Percentiles rank a stretch among this genome's conserved stretches.
Evolutionary conservation across 2,329 filamentous ascomycete genomes (phyloP).

Genomic region (Diaporthe sp.): DNA sequence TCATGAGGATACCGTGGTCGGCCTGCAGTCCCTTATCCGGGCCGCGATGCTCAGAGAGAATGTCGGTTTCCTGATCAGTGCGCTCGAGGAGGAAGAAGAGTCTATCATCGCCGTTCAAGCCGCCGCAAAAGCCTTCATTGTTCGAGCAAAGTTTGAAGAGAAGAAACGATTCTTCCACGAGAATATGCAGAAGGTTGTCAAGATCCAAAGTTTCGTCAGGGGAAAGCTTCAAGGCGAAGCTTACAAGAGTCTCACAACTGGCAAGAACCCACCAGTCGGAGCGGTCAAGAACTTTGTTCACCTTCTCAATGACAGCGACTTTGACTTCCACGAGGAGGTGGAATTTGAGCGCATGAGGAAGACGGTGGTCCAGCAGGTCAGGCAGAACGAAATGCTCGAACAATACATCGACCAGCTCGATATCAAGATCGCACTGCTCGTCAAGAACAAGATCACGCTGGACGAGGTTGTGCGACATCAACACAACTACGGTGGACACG

Average conservation of each 20-base stretch:
- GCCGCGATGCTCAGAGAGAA: conserved; percentile 84
- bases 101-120: conserved; percentile 82
- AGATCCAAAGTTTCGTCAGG: conserved; percentile 96
- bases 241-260: conserved; percentile 95
- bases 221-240: conserved; percentile 97
- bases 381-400: conserved; percentile 96
- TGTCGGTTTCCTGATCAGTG: conserved; percentile 79
- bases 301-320: conserved; percentile 96
- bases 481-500: conserved; percentile 92
- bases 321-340: conserved; percentile 98
- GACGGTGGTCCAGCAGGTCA: conserved; percentile 96
- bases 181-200: conserved; percentile 99
- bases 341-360: conserved; percentile 96
- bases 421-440: conserved; percentile 97
- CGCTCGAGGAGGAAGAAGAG: conserved; percentile 89
- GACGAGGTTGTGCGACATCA: conserved; percentile 98
- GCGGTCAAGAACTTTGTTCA: conserved; percentile 99
- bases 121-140: conserved; percentile 78
- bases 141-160: conserved; percentile 83
- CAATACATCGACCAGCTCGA: conserved; percentile 99
- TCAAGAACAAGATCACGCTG: conserved; percentile 99
- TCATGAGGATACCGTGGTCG: conserved; percentile 75
- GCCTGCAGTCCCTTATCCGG: conserved; percentile 82
- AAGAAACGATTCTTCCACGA: conserved; percentile 91
- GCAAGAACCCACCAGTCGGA: conserved; percentile 96